phyloP scores from a whole-genome alignment of 2,329 filamentous ascomycete genomes.

The Phaeosphaeria sp. region DNA sequence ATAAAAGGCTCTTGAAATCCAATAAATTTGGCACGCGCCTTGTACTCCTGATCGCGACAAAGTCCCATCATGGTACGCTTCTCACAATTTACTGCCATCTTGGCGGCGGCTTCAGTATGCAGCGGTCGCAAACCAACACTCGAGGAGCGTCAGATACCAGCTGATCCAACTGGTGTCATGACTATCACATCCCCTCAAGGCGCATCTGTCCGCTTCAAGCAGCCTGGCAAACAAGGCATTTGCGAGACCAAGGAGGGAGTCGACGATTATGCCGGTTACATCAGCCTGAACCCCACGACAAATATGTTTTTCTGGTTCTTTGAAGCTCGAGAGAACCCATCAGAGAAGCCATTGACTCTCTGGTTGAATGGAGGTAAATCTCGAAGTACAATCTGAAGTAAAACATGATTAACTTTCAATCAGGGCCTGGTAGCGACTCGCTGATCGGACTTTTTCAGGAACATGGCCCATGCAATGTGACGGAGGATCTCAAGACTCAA shows the following conservation, averaged over 20 bases:
- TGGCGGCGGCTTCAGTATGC: conserved; percentile 25
- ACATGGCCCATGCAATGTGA: conserved; percentile 36
- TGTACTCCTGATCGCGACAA: conserved; percentile 13
- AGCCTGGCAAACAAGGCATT: conserved; percentile 49
- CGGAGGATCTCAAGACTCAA: conserved; percentile 46
- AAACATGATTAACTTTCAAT: neutral
- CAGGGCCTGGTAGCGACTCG: conserved; percentile 57
- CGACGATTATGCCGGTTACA: conserved; percentile 48
- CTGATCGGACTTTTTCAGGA: conserved; percentile 64
- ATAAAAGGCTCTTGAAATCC: conserved; percentile 12
- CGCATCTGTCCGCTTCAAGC: conserved; percentile 45
- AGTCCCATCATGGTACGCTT: conserved; percentile 31
- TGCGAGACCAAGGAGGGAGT: conserved; percentile 51
- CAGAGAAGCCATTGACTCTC: conserved; percentile 47
- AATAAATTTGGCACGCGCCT: conserved; percentile 5
- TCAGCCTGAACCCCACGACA: conserved; percentile 43
- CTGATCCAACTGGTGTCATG: conserved; percentile 38
- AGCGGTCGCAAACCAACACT: conserved; percentile 34
- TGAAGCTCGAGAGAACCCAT: conserved; percentile 54
- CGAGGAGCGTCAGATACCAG: conserved; percentile 36
- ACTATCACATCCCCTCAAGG: conserved; percentile 44
- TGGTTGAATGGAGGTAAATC: conserved; percentile 59
- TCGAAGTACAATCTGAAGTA: neutral
- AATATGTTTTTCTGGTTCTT: conserved; percentile 58
- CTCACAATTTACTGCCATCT: conserved; percentile 24